These are phyloP conservation scores for Trichoderma sp. DNA, from an alignment of 2,329 filamentous ascomycete genomes.

Conservation along the genomic window DNA sequence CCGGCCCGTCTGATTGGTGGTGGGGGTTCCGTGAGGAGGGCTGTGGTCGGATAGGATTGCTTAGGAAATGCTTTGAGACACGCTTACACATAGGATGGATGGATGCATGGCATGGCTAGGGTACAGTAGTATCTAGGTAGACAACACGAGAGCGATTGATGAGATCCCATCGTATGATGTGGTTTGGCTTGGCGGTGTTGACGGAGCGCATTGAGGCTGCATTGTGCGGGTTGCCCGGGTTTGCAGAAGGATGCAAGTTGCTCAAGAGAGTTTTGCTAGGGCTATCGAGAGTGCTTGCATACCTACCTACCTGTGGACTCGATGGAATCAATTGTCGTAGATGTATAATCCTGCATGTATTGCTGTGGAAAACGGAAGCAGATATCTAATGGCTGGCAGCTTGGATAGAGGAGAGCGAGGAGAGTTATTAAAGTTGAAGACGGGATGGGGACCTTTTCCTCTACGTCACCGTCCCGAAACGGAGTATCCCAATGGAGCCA, in stretches of 20 bases:
- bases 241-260: not conserved
- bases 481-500: constrained; percentile 17
- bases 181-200: not conserved
- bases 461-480: constrained; percentile 23
- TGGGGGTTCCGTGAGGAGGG: no score
- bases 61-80: not conserved
- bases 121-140: no score
- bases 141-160: not conserved
- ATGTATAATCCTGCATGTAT: no score
- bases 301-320: no score
- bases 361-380: no score
- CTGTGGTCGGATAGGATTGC: not conserved
- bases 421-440: no score
- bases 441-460: no score
- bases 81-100: constrained; percentile 6
- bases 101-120: not conserved
- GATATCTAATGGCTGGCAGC: no score
- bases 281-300: no score
- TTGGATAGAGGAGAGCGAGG: no score
- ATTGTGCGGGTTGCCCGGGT: constrained; percentile 14
- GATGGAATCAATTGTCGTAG: no score
- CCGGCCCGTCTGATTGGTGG: constrained; percentile 9
- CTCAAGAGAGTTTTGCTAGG: not conserved
- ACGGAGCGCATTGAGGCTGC: not conserved
- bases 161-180: not conserved